Conservation (phyloP, 345 rosid species). For the Cardamine occulta region DNA sequence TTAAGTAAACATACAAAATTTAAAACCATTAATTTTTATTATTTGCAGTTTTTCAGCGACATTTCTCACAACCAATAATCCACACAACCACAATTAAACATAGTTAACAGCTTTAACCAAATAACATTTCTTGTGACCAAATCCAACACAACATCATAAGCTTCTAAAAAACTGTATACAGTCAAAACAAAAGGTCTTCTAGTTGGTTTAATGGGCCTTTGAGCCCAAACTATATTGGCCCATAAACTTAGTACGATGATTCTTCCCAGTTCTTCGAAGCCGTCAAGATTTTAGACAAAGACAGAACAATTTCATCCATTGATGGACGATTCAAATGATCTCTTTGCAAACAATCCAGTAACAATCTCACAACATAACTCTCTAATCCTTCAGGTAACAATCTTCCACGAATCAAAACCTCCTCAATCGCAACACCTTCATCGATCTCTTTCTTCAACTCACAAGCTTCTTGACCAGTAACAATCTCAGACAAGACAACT, state of each 20-base stretch:
- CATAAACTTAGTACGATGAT: conserved; percentile 34
- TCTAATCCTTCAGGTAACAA: conserved; percentile 54
- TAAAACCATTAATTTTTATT: neutral
- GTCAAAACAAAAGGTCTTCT: neutral
- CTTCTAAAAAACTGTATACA: neutral
- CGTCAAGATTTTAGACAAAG: conserved; percentile 56
- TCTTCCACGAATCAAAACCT: conserved; percentile 50
- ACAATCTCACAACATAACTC: conserved; percentile 48
- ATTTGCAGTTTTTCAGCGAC: neutral
- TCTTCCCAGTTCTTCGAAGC: conserved; percentile 52
- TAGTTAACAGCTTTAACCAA: neutral
- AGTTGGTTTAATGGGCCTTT: neutral
- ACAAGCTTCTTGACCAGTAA: conserved; percentile 65
- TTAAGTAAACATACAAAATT: neutral
- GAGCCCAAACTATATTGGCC: conserved; percentile 2
- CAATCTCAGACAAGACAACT: conserved; percentile 63
- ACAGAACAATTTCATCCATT: conserved; percentile 61
- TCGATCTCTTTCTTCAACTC: conserved; percentile 46
- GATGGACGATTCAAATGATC: conserved; percentile 67
- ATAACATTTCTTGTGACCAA: conserved; percentile 1
- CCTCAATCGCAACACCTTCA: conserved; percentile 37
- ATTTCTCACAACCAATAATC: neutral
- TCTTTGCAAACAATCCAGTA: conserved; percentile 59
- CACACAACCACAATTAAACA: neutral
- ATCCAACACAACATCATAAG: neutral